Percentiles rank a stretch among this genome's conserved stretches.
Evolutionary conservation across 2,329 filamentous ascomycete genomes (phyloP).

Genomic region (Coniochaeta sp.): DNA sequence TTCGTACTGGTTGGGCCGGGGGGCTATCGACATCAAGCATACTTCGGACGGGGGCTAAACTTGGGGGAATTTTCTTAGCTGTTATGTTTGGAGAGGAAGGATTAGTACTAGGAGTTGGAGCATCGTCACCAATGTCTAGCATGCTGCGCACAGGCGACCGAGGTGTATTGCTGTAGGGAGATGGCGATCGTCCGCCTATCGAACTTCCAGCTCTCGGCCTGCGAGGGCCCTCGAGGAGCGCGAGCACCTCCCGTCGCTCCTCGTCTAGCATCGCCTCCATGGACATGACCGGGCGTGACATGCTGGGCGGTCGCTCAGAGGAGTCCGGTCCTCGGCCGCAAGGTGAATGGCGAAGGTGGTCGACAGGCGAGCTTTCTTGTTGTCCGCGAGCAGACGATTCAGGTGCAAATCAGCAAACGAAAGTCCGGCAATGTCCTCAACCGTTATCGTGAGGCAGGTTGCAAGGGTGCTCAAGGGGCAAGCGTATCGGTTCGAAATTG

Average conservation of each 20-base stretch:
- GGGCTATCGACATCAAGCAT: constrained; percentile 53
- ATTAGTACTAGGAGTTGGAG: constrained; percentile 14
- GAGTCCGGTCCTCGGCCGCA: background rate
- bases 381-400: background rate
- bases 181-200: constrained; percentile 34
- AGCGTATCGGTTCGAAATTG: background rate
- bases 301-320: constrained; percentile 12
- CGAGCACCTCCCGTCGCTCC: constrained; percentile 67
- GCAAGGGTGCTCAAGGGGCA: background rate
- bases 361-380: background rate
- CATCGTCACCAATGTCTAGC: constrained; percentile 49
- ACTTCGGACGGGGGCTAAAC: constrained; percentile 40
- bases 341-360: background rate
- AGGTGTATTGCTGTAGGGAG: constrained; percentile 45
- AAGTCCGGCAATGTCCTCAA: background rate
- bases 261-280: constrained; percentile 71
- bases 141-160: constrained; percentile 63
- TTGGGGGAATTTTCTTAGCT: constrained; percentile 26
- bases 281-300: constrained; percentile 51
- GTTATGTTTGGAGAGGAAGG: constrained; percentile 6
- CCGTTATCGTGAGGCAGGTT: background rate
- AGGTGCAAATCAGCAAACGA: background rate
- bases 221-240: constrained; percentile 48
- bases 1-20: constrained; percentile 33
- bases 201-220: constrained; percentile 22